Base-by-base conservation (phyloP, 495 filamentous ascomycete genomes). In the Penicillium pulvis region DNA sequence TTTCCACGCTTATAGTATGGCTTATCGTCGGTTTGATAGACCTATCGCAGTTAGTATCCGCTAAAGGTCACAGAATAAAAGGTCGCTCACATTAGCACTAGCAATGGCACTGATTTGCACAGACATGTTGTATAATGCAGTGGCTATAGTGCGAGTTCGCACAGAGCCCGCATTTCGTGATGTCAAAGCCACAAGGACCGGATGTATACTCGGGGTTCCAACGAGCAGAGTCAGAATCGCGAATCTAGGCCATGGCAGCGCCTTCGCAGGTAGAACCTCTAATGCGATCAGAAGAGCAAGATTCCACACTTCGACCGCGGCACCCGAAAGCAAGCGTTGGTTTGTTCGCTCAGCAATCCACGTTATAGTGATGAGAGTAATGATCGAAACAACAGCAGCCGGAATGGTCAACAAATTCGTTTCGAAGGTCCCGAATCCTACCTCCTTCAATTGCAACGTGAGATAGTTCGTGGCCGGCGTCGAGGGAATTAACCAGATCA, bases 71-170 rank as follows among this genome's bases (percentile, higher is more conserved):
- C n/a, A 5, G 26, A 30, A 31, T n/a, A 17, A 3, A 4, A 0
- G 7, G 10, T 31, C 14, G 70, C 74, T 65, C 58, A 82, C 81
- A 68, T 89, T 87, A 36, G 55, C 36, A 45, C 81, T 77, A 3
- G 75, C 62, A 50, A 88, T 82, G 51, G 87, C 83, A 19, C 75
- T 83, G 12, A 78, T 71, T 65, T 91, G 87, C 1, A 90, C 84
- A 36, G 74, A 79, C 87, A 91, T 90, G 74, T 90, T 91, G 69
- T 92, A 92, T 16, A 89, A 19, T 1, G 77, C 75, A 51, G 82
- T 79, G 12, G 79, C 79, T 6, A 89, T 82, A 10, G 86, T 83
- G 3, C 87, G 67, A 0, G 87, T 88, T 6, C 86, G 73, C 14
- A 89, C 87, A 0, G 82, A 81, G 35, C 85, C 86, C 14, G 84